phyloP scores from a whole-genome alignment of 805 yeast species.

The Candida nonsorbophila region DNA sequence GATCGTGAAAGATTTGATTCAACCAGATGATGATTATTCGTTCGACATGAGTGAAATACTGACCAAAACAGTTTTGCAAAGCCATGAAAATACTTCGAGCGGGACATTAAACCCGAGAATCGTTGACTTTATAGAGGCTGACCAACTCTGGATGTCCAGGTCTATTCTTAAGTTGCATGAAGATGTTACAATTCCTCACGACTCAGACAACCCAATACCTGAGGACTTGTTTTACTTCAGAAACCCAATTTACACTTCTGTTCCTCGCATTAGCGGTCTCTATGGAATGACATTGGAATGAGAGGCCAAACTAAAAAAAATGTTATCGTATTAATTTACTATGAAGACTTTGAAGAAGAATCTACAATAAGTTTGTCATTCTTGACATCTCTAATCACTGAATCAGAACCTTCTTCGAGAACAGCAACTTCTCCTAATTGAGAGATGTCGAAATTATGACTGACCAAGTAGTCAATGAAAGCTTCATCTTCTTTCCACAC shows the following conservation, averaged over 20 bases:
- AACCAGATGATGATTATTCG: too few relatives aligned
- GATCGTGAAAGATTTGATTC: too few relatives aligned
- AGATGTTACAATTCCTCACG: conserved; percentile 6
- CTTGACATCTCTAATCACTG: background rate
- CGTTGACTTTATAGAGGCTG: conserved; percentile 4
- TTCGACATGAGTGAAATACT: too few relatives aligned
- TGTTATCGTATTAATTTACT: conserved; percentile 1
- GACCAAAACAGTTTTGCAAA: too few relatives aligned
- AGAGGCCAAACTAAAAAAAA: background rate
- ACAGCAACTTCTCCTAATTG: conserved; percentile 44
- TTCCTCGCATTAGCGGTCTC: conserved; percentile 2
- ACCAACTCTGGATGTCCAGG: conserved; percentile 6
- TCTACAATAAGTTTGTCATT: conserved; percentile 4
- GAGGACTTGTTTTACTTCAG: conserved; percentile 4
- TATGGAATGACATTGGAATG: conserved; percentile 4
- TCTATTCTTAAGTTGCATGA: conserved; percentile 4
- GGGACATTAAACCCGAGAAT: too few relatives aligned
- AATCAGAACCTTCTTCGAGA: conserved; percentile 1
- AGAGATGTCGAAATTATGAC: conserved; percentile 65
- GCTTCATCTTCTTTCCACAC: conserved; percentile 70
- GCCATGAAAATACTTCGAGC: too few relatives aligned
- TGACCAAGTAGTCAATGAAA: conserved; percentile 62
- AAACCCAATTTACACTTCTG: background rate
- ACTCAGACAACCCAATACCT: too few relatives aligned
- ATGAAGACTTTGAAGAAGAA: conserved; percentile 3